Evolutionary conservation across 257 asterid genomes (phyloP).

Genomic region (Cruciata laevipes): DNA sequence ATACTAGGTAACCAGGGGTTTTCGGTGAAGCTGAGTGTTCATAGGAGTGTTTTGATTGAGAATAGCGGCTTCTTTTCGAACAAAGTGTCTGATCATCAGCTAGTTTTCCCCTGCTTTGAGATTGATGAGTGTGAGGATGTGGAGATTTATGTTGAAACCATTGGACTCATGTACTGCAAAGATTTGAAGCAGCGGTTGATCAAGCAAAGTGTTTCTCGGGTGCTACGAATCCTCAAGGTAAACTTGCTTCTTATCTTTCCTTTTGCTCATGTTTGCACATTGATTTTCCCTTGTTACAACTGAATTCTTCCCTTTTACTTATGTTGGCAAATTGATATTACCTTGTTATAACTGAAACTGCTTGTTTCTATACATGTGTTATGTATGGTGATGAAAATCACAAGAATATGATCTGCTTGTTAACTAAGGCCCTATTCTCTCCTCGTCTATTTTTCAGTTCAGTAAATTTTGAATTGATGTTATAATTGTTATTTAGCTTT

Average conservation of each 20-base stretch:
- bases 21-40: constrained; percentile 83
- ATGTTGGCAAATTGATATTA: too few species aligned
- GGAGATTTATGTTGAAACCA: constrained; percentile 83
- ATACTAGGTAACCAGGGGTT: constrained; percentile 74
- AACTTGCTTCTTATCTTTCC: not conserved
- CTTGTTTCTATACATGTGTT: not conserved
- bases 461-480: not conserved
- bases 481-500: not conserved
- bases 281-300: not conserved
- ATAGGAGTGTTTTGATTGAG: constrained; percentile 51
- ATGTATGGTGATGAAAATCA: not conserved
- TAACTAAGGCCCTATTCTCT: too few species aligned
- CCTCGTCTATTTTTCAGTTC: too few species aligned
- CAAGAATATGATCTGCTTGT: not conserved
- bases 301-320: too few species aligned
- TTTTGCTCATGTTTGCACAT: not conserved
- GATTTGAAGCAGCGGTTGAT: constrained; percentile 81
- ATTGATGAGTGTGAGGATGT: constrained; percentile 88
- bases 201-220: constrained; percentile 80
- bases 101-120: constrained; percentile 67
- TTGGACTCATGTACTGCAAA: constrained; percentile 89
- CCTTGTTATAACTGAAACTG: not conserved
- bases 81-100: constrained; percentile 49
- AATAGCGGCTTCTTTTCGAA: constrained; percentile 56
- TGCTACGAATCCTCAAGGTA: constrained; percentile 85